phyloP scores from a whole-genome alignment of 768 basidiomycete genomes.

The Russula olivacea region DNA sequence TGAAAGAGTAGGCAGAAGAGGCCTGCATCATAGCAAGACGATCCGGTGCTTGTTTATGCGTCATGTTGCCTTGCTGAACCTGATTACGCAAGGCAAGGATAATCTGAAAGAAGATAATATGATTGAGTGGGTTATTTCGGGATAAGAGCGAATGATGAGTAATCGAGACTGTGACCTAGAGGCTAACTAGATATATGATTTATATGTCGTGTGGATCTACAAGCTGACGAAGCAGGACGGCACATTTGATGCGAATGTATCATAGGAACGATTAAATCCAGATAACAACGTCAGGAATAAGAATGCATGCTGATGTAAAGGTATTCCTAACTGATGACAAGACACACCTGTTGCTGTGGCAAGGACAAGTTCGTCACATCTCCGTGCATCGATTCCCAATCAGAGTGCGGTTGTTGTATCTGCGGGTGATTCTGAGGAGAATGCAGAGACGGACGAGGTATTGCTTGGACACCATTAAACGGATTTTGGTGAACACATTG shows the following conservation, averaged over 20 bases:
- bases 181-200: constrained; percentile 2
- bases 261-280: background rate
- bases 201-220: background rate
- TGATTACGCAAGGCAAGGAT: background rate
- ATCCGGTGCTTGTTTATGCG: background rate
- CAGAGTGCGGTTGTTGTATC: constrained; percentile 6
- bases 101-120: background rate
- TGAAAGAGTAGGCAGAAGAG: background rate
- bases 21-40: background rate
- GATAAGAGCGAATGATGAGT: background rate
- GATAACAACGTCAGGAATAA: background rate
- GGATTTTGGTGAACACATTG: background rate
- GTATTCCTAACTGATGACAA: background rate
- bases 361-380: background rate
- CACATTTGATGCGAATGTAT: background rate
- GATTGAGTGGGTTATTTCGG: background rate
- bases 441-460: background rate
- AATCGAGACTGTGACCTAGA: background rate
- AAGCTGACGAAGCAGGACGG: constrained; percentile 1
- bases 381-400: constrained; percentile 10
- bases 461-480: background rate
- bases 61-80: constrained; percentile 1
- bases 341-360: constrained; percentile 14
- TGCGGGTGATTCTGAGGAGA: constrained; percentile 1
- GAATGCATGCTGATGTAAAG: background rate